Evolutionary conservation across 495 filamentous ascomycete genomes (phyloP).

Genomic region (Aspergillus mulundensis): DNA sequence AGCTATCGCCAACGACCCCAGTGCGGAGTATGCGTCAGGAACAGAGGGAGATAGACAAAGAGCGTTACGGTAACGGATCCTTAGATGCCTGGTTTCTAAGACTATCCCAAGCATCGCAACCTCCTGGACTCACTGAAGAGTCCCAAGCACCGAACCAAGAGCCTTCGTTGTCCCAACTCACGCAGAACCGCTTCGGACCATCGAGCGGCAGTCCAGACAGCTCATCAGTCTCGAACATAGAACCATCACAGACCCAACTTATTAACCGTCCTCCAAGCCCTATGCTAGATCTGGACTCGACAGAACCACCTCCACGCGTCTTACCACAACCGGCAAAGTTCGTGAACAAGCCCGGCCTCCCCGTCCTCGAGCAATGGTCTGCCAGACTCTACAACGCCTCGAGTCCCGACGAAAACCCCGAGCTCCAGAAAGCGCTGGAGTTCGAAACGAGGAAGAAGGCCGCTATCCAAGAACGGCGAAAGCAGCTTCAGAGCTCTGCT

Average conservation of each 20-base stretch:
- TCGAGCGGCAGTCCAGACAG: neutral
- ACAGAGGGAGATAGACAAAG: slow-evolving; percentile 26
- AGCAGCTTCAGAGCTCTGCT: slow-evolving; percentile 4
- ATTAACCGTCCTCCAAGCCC: neutral
- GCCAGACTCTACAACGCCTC: slow-evolving; percentile 29
- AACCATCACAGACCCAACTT: neutral
- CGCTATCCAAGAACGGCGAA: slow-evolving; percentile 28
- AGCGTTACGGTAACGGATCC: slow-evolving; percentile 37
- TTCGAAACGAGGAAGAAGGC: slow-evolving; percentile 42
- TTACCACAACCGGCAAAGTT: neutral
- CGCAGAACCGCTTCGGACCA: slow-evolving; percentile 22
- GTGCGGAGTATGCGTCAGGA: slow-evolving; percentile 7
- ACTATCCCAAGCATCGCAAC: slow-evolving; percentile 20
- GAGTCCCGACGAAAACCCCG: slow-evolving; percentile 12
- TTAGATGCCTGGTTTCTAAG: slow-evolving; percentile 40
- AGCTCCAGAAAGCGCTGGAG: slow-evolving; percentile 36
- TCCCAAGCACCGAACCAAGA: neutral
- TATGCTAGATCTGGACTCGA: neutral
- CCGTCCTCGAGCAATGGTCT: slow-evolving; percentile 39
- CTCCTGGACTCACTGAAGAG: neutral
- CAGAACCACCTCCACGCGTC: neutral
- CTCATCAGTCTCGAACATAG: neutral
- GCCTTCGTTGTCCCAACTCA: slow-evolving; percentile 23
- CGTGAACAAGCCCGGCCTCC: slow-evolving; percentile 4
- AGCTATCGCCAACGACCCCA: neutral